These are phyloP conservation scores for Penicillium hesseltinei DNA, from an alignment of 2,329 filamentous ascomycete genomes.

Conservation along the genomic window DNA sequence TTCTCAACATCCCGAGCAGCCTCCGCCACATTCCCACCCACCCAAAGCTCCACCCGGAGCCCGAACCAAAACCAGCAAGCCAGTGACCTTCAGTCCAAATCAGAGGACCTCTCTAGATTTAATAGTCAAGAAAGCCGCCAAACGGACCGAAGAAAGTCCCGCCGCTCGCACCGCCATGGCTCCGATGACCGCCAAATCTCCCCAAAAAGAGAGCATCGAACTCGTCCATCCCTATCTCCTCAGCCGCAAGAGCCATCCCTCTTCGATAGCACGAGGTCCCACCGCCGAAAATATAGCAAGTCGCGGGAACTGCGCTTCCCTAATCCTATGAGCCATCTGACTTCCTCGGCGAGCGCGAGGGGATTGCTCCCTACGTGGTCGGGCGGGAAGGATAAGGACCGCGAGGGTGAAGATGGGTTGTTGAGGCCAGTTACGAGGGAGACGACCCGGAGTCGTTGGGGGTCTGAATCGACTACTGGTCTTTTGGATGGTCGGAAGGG, in stretches of 20 bases:
- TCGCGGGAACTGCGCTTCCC: conserved; percentile 33
- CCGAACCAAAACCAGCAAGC: not conserved
- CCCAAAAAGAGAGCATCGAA: conserved; percentile 3
- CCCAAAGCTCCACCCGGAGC: not conserved
- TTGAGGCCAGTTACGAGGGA: conserved; percentile 33
- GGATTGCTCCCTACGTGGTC: conserved; percentile 35
- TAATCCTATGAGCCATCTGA: conserved; percentile 34
- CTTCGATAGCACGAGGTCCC: conserved; percentile 16
- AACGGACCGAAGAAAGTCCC: not conserved
- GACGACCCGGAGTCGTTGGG: conserved; percentile 33
- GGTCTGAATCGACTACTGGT: conserved; percentile 31
- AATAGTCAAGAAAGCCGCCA: not conserved
- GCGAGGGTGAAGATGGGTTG: conserved; percentile 31
- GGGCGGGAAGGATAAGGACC: conserved; percentile 30
- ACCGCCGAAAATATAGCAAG: conserved; percentile 32
- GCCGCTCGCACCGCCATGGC: not conserved
- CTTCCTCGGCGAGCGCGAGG: conserved; percentile 31
- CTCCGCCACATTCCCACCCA: conserved; percentile 22
- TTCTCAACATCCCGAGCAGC: conserved; percentile 16
- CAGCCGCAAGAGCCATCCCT: conserved; percentile 9
- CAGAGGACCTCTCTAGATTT: not conserved
- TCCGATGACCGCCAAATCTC: conserved; percentile 2
- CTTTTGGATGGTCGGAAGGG: conserved; percentile 29
- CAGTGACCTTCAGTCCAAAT: not conserved
- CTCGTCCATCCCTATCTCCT: conserved; percentile 4